Evolutionary conservation across 768 basidiomycete genomes (phyloP).

Genomic region (Tylopilus sp.): DNA sequence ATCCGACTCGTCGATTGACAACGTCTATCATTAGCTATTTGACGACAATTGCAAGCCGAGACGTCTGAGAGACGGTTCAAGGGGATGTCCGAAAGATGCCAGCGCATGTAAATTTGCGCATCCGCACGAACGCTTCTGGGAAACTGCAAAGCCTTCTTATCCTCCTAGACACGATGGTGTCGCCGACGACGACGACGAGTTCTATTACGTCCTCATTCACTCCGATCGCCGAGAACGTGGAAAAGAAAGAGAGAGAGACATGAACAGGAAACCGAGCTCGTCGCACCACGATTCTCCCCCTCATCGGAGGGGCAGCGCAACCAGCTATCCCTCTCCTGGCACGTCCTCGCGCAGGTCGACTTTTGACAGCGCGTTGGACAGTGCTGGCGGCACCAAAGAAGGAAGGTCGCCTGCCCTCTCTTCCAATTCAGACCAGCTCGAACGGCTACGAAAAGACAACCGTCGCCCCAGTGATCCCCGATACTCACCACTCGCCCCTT

Average conservation of each 20-base stretch:
- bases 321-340: constrained; percentile 9
- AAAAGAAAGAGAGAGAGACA: constrained; percentile 3
- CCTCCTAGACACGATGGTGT: constrained; percentile 23
- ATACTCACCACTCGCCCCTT: constrained; percentile 1
- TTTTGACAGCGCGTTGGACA: constrained; percentile 7
- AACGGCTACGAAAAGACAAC: constrained; percentile 19
- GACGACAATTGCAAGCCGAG: constrained; percentile 29
- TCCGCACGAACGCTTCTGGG: constrained; percentile 34
- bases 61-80: constrained; percentile 15
- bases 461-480: background rate
- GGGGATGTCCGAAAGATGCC: constrained; percentile 22
- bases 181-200: constrained; percentile 21
- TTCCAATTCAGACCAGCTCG: constrained; percentile 25
- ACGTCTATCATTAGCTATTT: constrained; percentile 18
- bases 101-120: constrained; percentile 29
- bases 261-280: constrained; percentile 8
- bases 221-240: constrained; percentile 14
- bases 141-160: constrained; percentile 22
- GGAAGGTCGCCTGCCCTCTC: constrained; percentile 26
- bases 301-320: constrained; percentile 17
- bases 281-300: constrained; percentile 9
- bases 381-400: constrained; percentile 6
- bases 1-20: constrained; percentile 5
- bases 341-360: constrained; percentile 16
- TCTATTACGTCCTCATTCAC: constrained; percentile 17